Conservation (phyloP, 768 basidiomycete species). For the Floccularia luteovirens region DNA sequence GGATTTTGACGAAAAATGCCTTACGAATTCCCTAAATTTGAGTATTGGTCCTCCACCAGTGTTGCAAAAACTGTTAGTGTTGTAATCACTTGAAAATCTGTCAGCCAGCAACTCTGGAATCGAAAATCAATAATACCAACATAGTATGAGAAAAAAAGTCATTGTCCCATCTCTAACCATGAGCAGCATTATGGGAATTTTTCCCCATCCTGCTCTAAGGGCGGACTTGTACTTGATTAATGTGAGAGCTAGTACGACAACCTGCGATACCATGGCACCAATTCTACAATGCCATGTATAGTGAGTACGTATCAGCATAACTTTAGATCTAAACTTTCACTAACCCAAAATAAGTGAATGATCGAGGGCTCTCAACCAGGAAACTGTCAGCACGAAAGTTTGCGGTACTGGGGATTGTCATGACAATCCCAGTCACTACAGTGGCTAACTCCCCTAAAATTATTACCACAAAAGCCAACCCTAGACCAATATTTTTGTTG, state of each 20-base stretch:
- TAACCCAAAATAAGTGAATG: conserved; percentile 20
- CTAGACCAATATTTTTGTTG: conserved; percentile 19
- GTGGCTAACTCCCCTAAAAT: conserved; percentile 13
- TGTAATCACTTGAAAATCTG: conserved; percentile 10
- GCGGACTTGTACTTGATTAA: conserved; percentile 20
- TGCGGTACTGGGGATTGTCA: conserved; percentile 11
- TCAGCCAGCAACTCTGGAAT: background rate
- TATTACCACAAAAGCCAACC: conserved; percentile 11
- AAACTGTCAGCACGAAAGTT: conserved; percentile 13
- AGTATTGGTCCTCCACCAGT: conserved; percentile 12
- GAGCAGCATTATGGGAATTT: conserved; percentile 22
- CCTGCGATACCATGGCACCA: conserved; percentile 19
- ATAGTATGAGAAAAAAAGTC: conserved; percentile 22
- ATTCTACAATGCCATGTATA: conserved; percentile 10
- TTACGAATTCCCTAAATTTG: conserved; percentile 19
- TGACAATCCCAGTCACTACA: conserved; percentile 12
- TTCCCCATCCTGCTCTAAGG: conserved; percentile 20
- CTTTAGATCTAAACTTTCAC: conserved; percentile 1
- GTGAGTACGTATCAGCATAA: background rate
- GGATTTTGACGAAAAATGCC: too few relatives aligned
- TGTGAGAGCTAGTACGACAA: conserved; percentile 22
- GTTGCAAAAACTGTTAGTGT: conserved; percentile 13
- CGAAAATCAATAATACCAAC: conserved; percentile 12
- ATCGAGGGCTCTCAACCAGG: conserved; percentile 10
- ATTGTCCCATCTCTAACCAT: conserved; percentile 29